Conservation (phyloP, 306 rosid species). For the Chamaecrista fasciculata region DNA sequence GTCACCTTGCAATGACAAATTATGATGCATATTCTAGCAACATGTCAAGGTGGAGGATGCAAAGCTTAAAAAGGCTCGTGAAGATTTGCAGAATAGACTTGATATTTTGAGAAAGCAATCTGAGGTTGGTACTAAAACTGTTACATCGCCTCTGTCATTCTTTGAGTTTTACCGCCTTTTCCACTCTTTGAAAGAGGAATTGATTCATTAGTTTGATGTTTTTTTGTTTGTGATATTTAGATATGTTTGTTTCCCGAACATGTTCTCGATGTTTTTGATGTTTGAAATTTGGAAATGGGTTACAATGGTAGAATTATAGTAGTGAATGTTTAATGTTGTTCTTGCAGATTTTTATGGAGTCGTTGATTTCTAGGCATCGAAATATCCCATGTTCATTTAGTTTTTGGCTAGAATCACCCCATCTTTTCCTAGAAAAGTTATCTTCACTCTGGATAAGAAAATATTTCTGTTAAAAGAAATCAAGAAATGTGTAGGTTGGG, state of each 20-base stretch:
- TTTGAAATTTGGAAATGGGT: conserved; percentile 20
- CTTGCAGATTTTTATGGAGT: conserved; percentile 16
- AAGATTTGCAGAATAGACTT: conserved; percentile 77
- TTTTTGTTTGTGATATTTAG: conserved; percentile 8
- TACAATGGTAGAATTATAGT: conserved; percentile 20
- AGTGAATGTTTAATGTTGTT: conserved; percentile 13
- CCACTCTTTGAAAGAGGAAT: conserved; percentile 15
- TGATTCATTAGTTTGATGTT: conserved; percentile 13
- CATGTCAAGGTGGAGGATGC: conserved; percentile 61
- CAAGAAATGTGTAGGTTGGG: background rate
- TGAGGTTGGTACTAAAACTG: conserved; percentile 59
- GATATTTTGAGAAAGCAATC: conserved; percentile 78
- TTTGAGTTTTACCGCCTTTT: conserved; percentile 15
- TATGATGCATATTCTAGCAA: conserved; percentile 48
- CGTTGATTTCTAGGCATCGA: conserved; percentile 10
- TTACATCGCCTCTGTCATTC: conserved; percentile 5
- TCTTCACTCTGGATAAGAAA: background rate
- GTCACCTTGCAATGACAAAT: conserved; percentile 24
- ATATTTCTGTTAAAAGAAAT: background rate
- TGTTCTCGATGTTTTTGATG: background rate
- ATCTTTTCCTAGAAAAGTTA: background rate
- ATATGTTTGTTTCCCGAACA: conserved; percentile 7
- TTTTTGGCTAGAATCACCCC: background rate
- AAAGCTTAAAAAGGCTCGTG: conserved; percentile 63
- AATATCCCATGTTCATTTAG: background rate